Percentiles rank a stretch among this genome's conserved stretches.
Evolutionary conservation across 148 eudicot species (phyloP).

Genomic region (Simmondsia chinensis): DNA sequence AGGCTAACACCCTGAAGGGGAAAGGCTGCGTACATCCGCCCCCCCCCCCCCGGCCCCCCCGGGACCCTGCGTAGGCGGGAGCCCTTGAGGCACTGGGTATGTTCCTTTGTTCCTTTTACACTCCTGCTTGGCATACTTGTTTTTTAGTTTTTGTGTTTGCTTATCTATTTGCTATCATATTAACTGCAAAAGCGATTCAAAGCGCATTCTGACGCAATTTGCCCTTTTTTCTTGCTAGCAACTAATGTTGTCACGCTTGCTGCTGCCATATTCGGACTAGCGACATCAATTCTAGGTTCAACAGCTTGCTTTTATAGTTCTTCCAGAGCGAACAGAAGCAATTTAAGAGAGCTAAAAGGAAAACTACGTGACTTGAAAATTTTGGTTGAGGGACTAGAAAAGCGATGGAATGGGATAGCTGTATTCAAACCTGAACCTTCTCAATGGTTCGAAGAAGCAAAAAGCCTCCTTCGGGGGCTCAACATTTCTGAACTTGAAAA

Average conservation of each 20-base stretch:
- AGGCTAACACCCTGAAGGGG: too few relatives aligned
- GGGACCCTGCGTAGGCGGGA: too few relatives aligned
- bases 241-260: constrained; percentile 23
- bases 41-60: too few relatives aligned
- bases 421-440: constrained; percentile 22
- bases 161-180: too few relatives aligned
- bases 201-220: background rate
- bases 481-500: constrained; percentile 6
- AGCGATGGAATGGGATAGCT: constrained; percentile 10
- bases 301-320: constrained; percentile 22
- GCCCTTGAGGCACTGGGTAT: too few relatives aligned
- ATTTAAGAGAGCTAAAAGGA: constrained; percentile 19
- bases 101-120: too few relatives aligned
- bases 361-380: constrained; percentile 15
- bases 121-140: too few relatives aligned
- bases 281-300: constrained; percentile 22
- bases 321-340: constrained; percentile 16
- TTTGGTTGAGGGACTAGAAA: constrained; percentile 13
- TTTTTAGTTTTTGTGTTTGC: too few relatives aligned
- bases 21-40: too few relatives aligned
- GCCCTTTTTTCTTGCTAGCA: constrained; percentile 11
- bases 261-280: constrained; percentile 19
- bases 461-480: constrained; percentile 3
- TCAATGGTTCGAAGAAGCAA: constrained; percentile 18
- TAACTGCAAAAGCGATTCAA: too few relatives aligned